Conservation (phyloP, 345 rosid species). For the Ceriops zippeliana region DNA sequence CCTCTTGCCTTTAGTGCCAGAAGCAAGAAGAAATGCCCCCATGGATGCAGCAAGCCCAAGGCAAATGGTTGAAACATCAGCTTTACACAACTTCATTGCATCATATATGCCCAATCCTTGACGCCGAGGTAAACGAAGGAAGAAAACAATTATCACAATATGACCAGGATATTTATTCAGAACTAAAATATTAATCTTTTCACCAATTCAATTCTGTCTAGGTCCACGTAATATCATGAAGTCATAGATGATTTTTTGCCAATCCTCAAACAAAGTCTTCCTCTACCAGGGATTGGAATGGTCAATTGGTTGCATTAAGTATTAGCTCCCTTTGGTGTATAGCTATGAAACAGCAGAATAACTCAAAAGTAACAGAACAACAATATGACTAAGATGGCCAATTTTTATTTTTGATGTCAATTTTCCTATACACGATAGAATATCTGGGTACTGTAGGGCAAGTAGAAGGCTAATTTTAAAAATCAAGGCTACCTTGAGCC, state of each 20-base stretch:
- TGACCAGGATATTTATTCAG: background rate
- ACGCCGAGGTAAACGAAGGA: conserved; percentile 13
- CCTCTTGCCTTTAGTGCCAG: conserved; percentile 90
- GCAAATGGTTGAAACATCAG: conserved; percentile 94
- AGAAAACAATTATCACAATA: conserved; percentile 13
- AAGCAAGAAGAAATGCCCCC: conserved; percentile 87
- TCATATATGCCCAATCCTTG: conserved; percentile 93
- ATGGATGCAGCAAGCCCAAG: conserved; percentile 89
- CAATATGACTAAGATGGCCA: no score
- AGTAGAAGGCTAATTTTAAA: no score
- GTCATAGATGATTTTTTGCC: background rate
- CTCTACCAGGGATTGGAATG: background rate
- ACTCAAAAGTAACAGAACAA: no score
- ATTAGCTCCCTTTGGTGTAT: background rate
- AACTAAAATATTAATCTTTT: background rate
- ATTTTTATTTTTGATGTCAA: no score
- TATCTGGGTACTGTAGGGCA: no score
- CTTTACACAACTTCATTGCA: conserved; percentile 92
- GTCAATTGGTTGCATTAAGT: background rate
- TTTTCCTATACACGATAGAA: no score
- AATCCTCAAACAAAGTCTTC: background rate
- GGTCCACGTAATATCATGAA: background rate
- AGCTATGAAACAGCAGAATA: no score
- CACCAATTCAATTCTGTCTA: background rate
- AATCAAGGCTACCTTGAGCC: no score